Evolutionary conservation across 371 early-diverging fungal species (phyloP).

Genomic region (Dichotomocladium elegans): DNA sequence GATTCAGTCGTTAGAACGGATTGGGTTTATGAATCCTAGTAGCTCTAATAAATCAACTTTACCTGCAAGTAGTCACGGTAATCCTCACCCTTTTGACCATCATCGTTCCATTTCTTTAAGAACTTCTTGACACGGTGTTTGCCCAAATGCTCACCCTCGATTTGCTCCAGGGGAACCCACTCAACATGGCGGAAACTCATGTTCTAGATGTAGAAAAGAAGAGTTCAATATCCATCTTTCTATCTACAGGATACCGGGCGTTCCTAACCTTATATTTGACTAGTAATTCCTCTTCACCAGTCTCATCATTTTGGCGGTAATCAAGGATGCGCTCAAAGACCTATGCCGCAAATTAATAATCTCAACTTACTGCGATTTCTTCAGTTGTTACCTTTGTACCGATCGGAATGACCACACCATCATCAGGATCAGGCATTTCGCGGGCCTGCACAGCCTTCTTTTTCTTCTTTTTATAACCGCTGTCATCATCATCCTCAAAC

Average conservation of each 20-base stretch:
- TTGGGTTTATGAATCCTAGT: background rate
- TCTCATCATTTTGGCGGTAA: slow-evolving; percentile 44
- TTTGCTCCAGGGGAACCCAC: slow-evolving; percentile 69
- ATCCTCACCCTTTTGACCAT: slow-evolving; percentile 54
- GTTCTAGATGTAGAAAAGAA: slow-evolving; percentile 26
- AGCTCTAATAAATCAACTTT: slow-evolving; percentile 31
- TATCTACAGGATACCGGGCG: too few species aligned
- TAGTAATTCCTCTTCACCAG: slow-evolving; percentile 42
- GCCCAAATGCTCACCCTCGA: slow-evolving; percentile 69
- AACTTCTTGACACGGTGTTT: slow-evolving; percentile 80
- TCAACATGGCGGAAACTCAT: slow-evolving; percentile 83
- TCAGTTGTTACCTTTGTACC: too few species aligned
- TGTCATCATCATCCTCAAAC: slow-evolving; percentile 16
- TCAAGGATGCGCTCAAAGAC: slow-evolving; percentile 67
- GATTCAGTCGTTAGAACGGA: background rate
- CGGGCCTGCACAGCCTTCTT: slow-evolving; percentile 12
- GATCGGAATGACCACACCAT: too few species aligned
- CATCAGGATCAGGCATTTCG: slow-evolving; percentile 11
- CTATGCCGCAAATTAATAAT: slow-evolving; percentile 72
- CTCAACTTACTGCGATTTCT: slow-evolving; percentile 55
- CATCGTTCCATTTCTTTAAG: slow-evolving; percentile 59
- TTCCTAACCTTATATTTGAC: slow-evolving; percentile 78
- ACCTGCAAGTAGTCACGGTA: slow-evolving; percentile 47
- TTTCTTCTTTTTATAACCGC: slow-evolving; percentile 11
- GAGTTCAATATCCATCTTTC: too few species aligned